Percentiles rank a stretch among this genome's conserved stretches.
phyloP scores from a whole-genome alignment of 2,329 filamentous ascomycete species.

The Penicillium sp. region DNA sequence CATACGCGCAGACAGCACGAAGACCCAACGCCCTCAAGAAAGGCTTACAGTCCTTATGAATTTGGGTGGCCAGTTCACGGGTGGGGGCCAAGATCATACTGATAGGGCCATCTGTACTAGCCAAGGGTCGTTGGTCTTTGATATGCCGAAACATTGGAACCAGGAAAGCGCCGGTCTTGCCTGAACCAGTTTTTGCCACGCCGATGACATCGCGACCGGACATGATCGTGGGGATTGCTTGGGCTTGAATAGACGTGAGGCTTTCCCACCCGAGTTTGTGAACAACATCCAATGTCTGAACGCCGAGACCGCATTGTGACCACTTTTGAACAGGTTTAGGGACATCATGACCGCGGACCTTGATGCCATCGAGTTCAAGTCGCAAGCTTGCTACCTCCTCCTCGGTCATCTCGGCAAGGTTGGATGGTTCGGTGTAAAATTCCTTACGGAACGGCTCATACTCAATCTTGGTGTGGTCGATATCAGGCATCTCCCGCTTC shows the following conservation, averaged over 20 bases:
- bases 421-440: constrained; percentile 88
- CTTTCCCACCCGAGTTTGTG: constrained; percentile 77
- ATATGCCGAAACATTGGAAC: constrained; percentile 98
- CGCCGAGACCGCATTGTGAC: constrained; percentile 88
- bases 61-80: constrained; percentile 88
- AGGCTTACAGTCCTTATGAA: constrained; percentile 90
- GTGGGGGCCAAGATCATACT: constrained; percentile 91
- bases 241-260: constrained; percentile 91
- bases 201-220: constrained; percentile 93
- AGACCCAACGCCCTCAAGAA: constrained; percentile 85
- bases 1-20: constrained; percentile 87
- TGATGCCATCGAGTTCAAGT: constrained; percentile 90
- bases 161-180: constrained; percentile 93
- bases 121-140: constrained; percentile 82
- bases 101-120: constrained; percentile 81
- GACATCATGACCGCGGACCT: constrained; percentile 81
- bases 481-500: constrained; percentile 89
- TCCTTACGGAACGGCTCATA: constrained; percentile 86
- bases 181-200: constrained; percentile 95
- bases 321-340: constrained; percentile 95
- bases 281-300: constrained; percentile 83
- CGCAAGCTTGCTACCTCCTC: constrained; percentile 79
- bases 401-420: constrained; percentile 78
- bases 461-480: constrained; percentile 83
- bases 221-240: constrained; percentile 93